Base-by-base conservation (phyloP, 208 protist genomes). In the Vickermania ingenoplastis region DNA sequence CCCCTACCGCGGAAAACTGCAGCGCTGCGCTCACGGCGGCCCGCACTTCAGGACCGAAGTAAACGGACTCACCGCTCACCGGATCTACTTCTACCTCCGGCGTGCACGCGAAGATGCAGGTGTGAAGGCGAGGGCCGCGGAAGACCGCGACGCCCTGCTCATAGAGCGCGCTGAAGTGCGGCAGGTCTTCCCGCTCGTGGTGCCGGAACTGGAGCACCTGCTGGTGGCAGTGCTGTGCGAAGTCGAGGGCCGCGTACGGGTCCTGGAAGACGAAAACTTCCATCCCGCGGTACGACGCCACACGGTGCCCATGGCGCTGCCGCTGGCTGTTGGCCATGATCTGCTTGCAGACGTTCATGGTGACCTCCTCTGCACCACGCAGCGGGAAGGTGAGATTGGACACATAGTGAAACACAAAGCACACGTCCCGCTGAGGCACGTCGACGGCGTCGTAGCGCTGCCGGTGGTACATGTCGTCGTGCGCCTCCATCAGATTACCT, bases 61-160 rank as follows among this genome's bases (percentile, higher is more conserved):
- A 89, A 4, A 86, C 45, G 17, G 71, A 63, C 13, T 65, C 62
- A 1, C 88, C 88, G 2, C 71, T 86, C 0, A 82, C 73, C 0
- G 88, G 75, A 63, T 92, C 75, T 1, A 90, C 73, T 41, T 84
- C 72, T 0, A 67, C 70, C 54, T 87, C 77, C 3, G 83, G 83
- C 25, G 65, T 84, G 61, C 82, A 89, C 24, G 82, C 68, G 63
- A 80, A 92, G 55, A 94, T 72, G 69, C 80, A 90, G 2, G 79
- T 91, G 73, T 94, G 88, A 13, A 91, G 77, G 24, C 88, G 83
- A 14, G 88, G 88, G 0, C 88, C 88, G 53, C 73, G 76, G 64
- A 79, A 94, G 4, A 92, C 60, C 23, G 86, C 62, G 2, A 67
- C 69, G 57, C 69, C 68, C 63, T 66, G 36, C 51, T 86, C 76